Conservation (phyloP, 148 eudicot genomes). For the Vaccinium macrocarpon region DNA sequence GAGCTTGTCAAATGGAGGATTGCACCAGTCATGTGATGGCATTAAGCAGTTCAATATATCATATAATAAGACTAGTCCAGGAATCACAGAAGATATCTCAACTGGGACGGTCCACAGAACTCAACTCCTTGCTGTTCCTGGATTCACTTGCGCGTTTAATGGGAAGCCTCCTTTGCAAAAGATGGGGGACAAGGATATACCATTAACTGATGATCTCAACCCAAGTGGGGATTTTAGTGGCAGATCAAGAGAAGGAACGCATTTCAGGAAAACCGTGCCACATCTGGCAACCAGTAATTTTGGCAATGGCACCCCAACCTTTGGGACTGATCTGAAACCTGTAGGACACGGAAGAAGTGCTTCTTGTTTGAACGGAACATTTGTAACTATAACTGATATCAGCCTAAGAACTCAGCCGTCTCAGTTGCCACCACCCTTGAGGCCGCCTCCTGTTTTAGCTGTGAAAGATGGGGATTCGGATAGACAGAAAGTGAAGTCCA, state of each 20-base stretch:
- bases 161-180: conserved; percentile 36
- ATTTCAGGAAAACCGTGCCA: conserved; percentile 34
- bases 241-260: conserved; percentile 31
- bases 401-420: conserved; percentile 60
- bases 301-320: conserved; percentile 25
- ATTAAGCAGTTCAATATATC: conserved; percentile 45
- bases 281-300: conserved; percentile 27
- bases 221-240: conserved; percentile 34
- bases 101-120: conserved; percentile 40
- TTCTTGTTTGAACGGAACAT: conserved; percentile 27
- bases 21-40: conserved; percentile 37
- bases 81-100: conserved; percentile 36
- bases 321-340: conserved; percentile 27
- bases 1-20: conserved; percentile 46
- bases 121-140: conserved; percentile 55
- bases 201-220: conserved; percentile 33
- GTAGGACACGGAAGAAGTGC: conserved; percentile 23
- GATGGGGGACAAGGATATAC: conserved; percentile 26
- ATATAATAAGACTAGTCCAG: conserved; percentile 49
- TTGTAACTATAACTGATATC: conserved; percentile 51
- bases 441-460: conserved; percentile 49
- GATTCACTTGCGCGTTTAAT: conserved; percentile 42
- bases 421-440: conserved; percentile 56
- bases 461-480: conserved; percentile 29
- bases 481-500: conserved; percentile 31